Base-by-base conservation (phyloP, 2,329 filamentous ascomycete species). In the Fusarium goolgardi region DNA sequence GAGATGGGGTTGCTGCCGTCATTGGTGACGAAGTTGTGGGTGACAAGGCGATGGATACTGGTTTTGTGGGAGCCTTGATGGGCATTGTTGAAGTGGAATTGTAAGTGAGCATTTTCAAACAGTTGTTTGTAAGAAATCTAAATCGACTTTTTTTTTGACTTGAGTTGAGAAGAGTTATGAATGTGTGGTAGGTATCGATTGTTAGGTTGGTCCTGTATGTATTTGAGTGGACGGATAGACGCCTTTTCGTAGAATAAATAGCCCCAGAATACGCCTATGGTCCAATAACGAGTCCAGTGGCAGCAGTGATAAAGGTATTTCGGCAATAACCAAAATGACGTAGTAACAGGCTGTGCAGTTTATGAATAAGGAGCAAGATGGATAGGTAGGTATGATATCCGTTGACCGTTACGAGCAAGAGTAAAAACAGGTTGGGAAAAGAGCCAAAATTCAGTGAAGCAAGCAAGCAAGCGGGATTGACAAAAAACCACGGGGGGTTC, bases 41-140 rank as follows among this genome's bases (percentile, higher is more conserved):
- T 31, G 72, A 67, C 59, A 74, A 49, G 12, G 70, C 20, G 49
- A 71, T 61, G 29, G 73, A 72, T 66, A 63, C 75, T 69, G 69
- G 71, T 71, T 63, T 75, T 67, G 75, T 71, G 53, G 79, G 74
- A 43, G 81, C 81, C 66, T 82, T 81, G 60, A 84, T 72, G 63
- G 83, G 73, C 66, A 83, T 75, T 41, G 82, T 75, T 41, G 82
- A 78, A 43, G 79, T 74, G 43, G 79, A 75, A 68, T 86, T 82
- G 77, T 83, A 84, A 51, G 84, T 84, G 56, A 87, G 78, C 84
- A 86, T 86, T 51, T 65, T 66, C 76, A 57, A 47, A 41, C 31
- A 45, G 34, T 32, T 34, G 9, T 47, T 65, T 50, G 35, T 54
- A 29, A 57, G 20, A 25, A 56, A 37, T 21, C 44, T 31, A 41